Conservation (phyloP, 2,329 filamentous ascomycete genomes). For the Exophiala aquamarina region DNA sequence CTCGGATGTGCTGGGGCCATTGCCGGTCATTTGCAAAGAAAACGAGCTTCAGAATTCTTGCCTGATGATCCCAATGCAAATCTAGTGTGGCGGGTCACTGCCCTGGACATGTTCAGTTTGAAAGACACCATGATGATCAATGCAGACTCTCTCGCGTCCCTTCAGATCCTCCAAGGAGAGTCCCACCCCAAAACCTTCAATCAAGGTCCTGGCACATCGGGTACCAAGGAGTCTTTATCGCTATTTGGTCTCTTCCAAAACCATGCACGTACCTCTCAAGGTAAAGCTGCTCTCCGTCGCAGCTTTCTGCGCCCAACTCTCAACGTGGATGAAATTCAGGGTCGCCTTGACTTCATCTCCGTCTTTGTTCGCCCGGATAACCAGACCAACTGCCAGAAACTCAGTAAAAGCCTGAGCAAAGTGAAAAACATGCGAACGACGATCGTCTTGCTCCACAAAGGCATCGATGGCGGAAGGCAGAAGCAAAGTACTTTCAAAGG, state of each 20-base stretch:
- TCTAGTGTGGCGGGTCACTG: constrained; percentile 60
- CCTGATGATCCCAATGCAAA: constrained; percentile 57
- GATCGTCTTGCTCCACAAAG: constrained; percentile 72
- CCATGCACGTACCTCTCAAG: constrained; percentile 75
- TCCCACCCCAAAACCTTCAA: constrained; percentile 79
- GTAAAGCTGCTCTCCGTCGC: constrained; percentile 70
- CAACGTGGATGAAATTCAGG: constrained; percentile 65
- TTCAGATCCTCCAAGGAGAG: constrained; percentile 84
- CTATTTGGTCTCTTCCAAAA: constrained; percentile 79
- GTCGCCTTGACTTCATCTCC: constrained; percentile 69
- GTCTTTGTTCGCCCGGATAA: constrained; percentile 71
- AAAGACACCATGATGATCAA: constrained; percentile 72
- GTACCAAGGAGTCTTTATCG: constrained; percentile 77
- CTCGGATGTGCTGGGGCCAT: constrained; percentile 86
- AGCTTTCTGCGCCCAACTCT: constrained; percentile 78
- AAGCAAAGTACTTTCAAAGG: constrained; percentile 59
- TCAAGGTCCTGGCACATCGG: constrained; percentile 65
- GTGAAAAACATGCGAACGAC: constrained; percentile 74
- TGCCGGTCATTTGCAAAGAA: constrained; percentile 73
- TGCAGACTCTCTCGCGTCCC: constrained; percentile 72
- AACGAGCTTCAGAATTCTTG: constrained; percentile 62
- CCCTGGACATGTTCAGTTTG: constrained; percentile 74
- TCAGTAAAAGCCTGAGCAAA: constrained; percentile 64
- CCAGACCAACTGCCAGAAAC: constrained; percentile 50
- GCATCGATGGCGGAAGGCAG: constrained; percentile 59